A percentile compares a stretch with the other conserved stretches of the same genome.
Conservation (phyloP, 805 yeast species). For the Ogataea dorogensis region DNA sequence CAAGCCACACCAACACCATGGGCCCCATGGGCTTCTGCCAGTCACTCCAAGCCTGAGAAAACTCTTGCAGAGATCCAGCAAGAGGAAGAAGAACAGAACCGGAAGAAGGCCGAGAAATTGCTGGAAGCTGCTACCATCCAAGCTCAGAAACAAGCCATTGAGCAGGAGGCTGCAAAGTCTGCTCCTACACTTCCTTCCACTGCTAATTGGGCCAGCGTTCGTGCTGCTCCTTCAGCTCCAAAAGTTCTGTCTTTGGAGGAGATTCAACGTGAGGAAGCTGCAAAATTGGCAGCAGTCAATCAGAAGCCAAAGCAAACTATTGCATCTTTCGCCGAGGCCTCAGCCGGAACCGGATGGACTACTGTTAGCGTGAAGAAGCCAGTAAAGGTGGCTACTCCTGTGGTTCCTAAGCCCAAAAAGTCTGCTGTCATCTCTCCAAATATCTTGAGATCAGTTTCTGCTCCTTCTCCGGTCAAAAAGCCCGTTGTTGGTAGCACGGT, state of each 20-base stretch:
- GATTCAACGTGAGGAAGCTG: slow-evolving; percentile 57
- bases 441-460: slow-evolving; percentile 38
- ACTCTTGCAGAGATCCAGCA: slow-evolving; percentile 61
- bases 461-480: slow-evolving; percentile 21
- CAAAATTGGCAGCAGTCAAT: slow-evolving; percentile 13
- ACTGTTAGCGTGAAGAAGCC: slow-evolving; percentile 40
- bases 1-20: slow-evolving; percentile 38
- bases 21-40: slow-evolving; percentile 33
- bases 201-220: slow-evolving; percentile 41
- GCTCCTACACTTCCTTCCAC: slow-evolving; percentile 38
- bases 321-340: slow-evolving; percentile 28
- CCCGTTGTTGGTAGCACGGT: slow-evolving; percentile 8
- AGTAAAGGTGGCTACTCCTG: slow-evolving; percentile 26
- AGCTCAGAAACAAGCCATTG: slow-evolving; percentile 24
- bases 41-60: slow-evolving; percentile 39
- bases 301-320: slow-evolving; percentile 23
- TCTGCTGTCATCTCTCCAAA: slow-evolving; percentile 32
- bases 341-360: slow-evolving; percentile 34
- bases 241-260: slow-evolving; percentile 53
- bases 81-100: slow-evolving; percentile 49
- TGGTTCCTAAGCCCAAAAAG: slow-evolving; percentile 18
- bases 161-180: slow-evolving; percentile 14
- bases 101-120: slow-evolving; percentile 17
- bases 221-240: slow-evolving; percentile 17
- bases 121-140: slow-evolving; percentile 25